Conservation (phyloP, 768 basidiomycete species). For the Asterophora lycoperdoides region DNA sequence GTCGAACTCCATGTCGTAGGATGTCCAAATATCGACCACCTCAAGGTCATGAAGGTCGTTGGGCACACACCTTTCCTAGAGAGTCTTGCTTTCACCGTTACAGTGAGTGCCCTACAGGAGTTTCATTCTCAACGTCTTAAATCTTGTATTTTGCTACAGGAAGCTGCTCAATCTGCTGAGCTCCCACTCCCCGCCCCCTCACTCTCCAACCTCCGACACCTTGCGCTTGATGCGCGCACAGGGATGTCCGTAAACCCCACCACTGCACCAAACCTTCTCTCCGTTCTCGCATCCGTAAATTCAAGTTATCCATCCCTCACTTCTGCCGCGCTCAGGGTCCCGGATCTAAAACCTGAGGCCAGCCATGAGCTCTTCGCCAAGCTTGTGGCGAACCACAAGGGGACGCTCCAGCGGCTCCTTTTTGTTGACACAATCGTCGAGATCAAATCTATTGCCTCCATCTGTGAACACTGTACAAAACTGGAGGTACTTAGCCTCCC, state of each 20-base stretch:
- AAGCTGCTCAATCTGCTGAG: conserved; percentile 26
- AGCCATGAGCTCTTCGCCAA: conserved; percentile 37
- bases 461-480: conserved; percentile 39
- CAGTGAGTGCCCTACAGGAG: conserved; percentile 35
- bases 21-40: conserved; percentile 56
- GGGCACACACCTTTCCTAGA: conserved; percentile 51
- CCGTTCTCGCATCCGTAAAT: conserved; percentile 30
- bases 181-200: conserved; percentile 18
- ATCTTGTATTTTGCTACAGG: conserved; percentile 22
- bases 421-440: conserved; percentile 45
- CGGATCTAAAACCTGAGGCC: conserved; percentile 33
- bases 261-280: conserved; percentile 23
- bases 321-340: conserved; percentile 42
- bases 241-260: conserved; percentile 22
- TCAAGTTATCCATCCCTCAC: conserved; percentile 27
- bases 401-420: conserved; percentile 39
- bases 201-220: conserved; percentile 25
- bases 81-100: conserved; percentile 57
- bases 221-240: conserved; percentile 20
- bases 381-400: conserved; percentile 37
- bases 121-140: not conserved
- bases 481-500: conserved; percentile 49
- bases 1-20: conserved; percentile 56
- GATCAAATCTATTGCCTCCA: conserved; percentile 32
- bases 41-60: conserved; percentile 41